Percentiles rank a stretch among this genome's conserved stretches.
These are phyloP conservation scores for Pythium apleroticum DNA, from an alignment of 352 stramenopile genomes.

Conservation along the genomic window DNA sequence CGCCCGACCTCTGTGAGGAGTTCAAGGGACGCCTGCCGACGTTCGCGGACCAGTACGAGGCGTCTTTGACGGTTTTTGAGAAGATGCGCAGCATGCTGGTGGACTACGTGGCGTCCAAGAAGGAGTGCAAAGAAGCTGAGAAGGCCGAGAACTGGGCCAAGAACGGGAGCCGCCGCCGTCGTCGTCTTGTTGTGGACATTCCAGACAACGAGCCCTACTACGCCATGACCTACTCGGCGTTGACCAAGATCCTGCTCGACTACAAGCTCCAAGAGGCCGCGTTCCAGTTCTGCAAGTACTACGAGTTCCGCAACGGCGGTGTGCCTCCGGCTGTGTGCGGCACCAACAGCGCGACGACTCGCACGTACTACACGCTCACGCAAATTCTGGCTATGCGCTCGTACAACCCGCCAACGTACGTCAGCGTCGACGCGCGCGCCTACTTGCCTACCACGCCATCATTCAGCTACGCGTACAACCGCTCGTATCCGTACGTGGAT, in stretches of 20 bases:
- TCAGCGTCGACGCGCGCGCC: neutral
- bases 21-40: too few relatives aligned
- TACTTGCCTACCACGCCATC: conserved; percentile 7
- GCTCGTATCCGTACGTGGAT: conserved; percentile 9
- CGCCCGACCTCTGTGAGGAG: too few relatives aligned
- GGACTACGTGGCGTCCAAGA: too few relatives aligned
- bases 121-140: too few relatives aligned
- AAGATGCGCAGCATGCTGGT: too few relatives aligned
- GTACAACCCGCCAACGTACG: conserved; percentile 3
- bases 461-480: neutral
- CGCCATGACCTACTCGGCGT: conserved; percentile 10
- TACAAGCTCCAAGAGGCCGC: conserved; percentile 17
- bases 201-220: conserved; percentile 9
- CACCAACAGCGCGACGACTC: neutral
- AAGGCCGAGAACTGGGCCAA: too few relatives aligned
- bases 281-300: conserved; percentile 25
- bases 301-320: conserved; percentile 19
- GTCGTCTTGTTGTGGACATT: neutral
- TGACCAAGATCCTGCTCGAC: conserved; percentile 8
- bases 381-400: conserved; percentile 14
- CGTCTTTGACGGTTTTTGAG: too few relatives aligned
- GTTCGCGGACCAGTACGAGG: too few relatives aligned
- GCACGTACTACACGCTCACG: conserved; percentile 12
- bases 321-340: conserved; percentile 9
- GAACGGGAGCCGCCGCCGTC: too few relatives aligned